phyloP scores from a whole-genome alignment of 345 rosid genomes.

The Luvunga scandens region DNA sequence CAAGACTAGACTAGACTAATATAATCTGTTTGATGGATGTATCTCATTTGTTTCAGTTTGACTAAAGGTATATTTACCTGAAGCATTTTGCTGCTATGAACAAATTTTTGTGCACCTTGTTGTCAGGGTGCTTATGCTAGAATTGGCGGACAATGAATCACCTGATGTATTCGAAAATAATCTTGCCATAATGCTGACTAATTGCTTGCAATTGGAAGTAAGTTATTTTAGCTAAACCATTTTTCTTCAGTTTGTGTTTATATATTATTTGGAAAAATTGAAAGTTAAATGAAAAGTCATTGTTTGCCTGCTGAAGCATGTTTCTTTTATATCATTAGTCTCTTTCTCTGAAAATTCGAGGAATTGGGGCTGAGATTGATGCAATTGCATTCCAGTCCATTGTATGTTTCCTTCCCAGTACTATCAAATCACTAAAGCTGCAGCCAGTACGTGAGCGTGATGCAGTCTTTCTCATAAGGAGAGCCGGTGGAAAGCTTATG shows the following conservation, averaged over 20 bases:
- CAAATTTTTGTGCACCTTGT: not conserved
- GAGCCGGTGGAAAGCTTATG: slow-evolving; percentile 20
- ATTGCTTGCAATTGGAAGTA: slow-evolving; percentile 57
- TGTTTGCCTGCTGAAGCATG: not conserved
- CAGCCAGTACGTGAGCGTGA: slow-evolving; percentile 39
- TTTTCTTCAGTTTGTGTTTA: not conserved
- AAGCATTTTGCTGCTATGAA: not conserved
- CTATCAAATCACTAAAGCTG: slow-evolving; percentile 47
- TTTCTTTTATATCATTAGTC: slow-evolving; percentile 39
- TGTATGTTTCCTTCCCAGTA: slow-evolving; percentile 37
- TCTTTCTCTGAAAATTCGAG: slow-evolving; percentile 48
- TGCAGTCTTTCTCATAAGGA: slow-evolving; percentile 35
- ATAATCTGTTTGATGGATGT: not conserved
- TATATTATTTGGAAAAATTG: not conserved
- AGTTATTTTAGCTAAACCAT: slow-evolving; percentile 18
- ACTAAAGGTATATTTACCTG: not conserved
- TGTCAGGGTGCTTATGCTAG: slow-evolving; percentile 47
- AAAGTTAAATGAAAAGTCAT: not conserved
- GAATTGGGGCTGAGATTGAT: slow-evolving; percentile 30
- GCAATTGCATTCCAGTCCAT: slow-evolving; percentile 30
- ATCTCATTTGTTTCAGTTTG: not conserved
- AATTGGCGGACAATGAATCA: slow-evolving; percentile 36
- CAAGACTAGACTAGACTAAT: not conserved
- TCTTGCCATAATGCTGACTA: slow-evolving; percentile 36
- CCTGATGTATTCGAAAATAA: slow-evolving; percentile 23